phyloP scores from a whole-genome alignment of 2,329 filamentous ascomycete species.

The Colletotrichum tamarilloi region DNA sequence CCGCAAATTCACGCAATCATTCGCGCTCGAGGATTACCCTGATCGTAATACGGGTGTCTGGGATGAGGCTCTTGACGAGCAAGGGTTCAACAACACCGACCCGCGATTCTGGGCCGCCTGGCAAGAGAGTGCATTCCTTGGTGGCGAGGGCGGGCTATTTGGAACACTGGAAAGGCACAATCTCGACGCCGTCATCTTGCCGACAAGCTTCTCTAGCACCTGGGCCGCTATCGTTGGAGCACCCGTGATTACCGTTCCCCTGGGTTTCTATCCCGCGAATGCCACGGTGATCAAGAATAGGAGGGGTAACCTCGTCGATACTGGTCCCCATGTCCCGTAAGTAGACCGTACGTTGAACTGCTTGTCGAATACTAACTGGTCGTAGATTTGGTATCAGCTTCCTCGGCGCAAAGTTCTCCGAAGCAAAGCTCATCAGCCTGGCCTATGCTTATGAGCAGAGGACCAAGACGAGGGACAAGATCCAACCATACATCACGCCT shows the following conservation, averaged over 20 bases:
- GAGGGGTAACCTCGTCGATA: slow-evolving; percentile 33
- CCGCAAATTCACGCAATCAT: slow-evolving; percentile 64
- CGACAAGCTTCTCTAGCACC: slow-evolving; percentile 51
- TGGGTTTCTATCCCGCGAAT: slow-evolving; percentile 56
- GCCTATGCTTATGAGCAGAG: slow-evolving; percentile 77
- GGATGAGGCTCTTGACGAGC: slow-evolving; percentile 60
- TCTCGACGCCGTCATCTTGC: slow-evolving; percentile 70
- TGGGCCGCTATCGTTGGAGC: slow-evolving; percentile 39
- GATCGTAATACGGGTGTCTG: slow-evolving; percentile 68
- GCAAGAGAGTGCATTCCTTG: slow-evolving; percentile 63
- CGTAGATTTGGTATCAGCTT: slow-evolving; percentile 70
- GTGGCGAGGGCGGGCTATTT: slow-evolving; percentile 68
- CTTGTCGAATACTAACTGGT: neutral
- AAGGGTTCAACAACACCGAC: slow-evolving; percentile 66
- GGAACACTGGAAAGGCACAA: slow-evolving; percentile 66
- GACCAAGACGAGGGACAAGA: slow-evolving; percentile 47
- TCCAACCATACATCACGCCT: slow-evolving; percentile 44
- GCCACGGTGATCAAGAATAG: slow-evolving; percentile 30
- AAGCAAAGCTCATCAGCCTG: slow-evolving; percentile 70
- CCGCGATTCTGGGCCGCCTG: slow-evolving; percentile 68
- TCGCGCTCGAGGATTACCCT: slow-evolving; percentile 68
- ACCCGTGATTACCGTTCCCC: slow-evolving; percentile 70
- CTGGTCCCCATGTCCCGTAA: slow-evolving; percentile 36
- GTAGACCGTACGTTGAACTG: neutral
- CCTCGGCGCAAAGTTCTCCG: slow-evolving; percentile 67